phyloP scores from a whole-genome alignment of 1,284 basidiomycete genomes.

The Tilletiaria anomala region DNA sequence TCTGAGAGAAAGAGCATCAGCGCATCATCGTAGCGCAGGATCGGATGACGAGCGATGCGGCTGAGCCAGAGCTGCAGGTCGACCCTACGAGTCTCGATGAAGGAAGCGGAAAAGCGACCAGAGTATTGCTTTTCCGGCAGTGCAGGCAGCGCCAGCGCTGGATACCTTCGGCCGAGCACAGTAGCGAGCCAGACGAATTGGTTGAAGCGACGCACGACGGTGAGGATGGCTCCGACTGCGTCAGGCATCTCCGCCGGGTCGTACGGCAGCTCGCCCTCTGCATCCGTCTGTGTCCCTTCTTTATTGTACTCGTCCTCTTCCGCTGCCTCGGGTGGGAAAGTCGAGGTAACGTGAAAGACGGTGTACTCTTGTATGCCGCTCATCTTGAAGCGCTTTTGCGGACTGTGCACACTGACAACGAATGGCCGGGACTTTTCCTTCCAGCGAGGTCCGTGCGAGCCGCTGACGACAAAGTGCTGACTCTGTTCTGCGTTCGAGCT shows the following conservation, averaged over 20 bases:
- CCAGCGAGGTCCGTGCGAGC: slow-evolving; percentile 51
- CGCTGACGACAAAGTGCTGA: slow-evolving; percentile 56
- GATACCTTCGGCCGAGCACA: slow-evolving; percentile 52
- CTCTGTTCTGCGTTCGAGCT: slow-evolving; percentile 4
- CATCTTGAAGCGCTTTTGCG: slow-evolving; percentile 54
- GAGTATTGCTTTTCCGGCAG: slow-evolving; percentile 69
- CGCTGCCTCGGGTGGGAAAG: slow-evolving; percentile 44
- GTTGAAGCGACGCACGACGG: slow-evolving; percentile 62
- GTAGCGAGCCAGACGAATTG: slow-evolving; percentile 66
- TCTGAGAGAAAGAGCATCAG: slow-evolving; percentile 57
- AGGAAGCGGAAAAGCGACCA: slow-evolving; percentile 61
- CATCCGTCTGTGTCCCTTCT: not conserved
- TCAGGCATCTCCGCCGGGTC: slow-evolving; percentile 13
- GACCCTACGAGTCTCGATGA: slow-evolving; percentile 63
- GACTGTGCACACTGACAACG: slow-evolving; percentile 60
- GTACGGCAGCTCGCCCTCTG: slow-evolving; percentile 10
- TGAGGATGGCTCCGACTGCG: slow-evolving; percentile 11
- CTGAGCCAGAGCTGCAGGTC: slow-evolving; percentile 64
- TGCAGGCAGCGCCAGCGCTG: slow-evolving; percentile 62
- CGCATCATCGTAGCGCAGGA: slow-evolving; percentile 61
- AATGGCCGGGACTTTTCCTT: slow-evolving; percentile 56
- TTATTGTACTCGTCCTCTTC: not conserved
- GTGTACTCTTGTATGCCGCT: slow-evolving; percentile 54
- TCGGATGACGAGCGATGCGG: slow-evolving; percentile 58
- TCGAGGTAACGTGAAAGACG: slow-evolving; percentile 59